Evolutionary conservation across 352 stramenopile species (phyloP).

Genomic region (Phytophthora constricta): DNA sequence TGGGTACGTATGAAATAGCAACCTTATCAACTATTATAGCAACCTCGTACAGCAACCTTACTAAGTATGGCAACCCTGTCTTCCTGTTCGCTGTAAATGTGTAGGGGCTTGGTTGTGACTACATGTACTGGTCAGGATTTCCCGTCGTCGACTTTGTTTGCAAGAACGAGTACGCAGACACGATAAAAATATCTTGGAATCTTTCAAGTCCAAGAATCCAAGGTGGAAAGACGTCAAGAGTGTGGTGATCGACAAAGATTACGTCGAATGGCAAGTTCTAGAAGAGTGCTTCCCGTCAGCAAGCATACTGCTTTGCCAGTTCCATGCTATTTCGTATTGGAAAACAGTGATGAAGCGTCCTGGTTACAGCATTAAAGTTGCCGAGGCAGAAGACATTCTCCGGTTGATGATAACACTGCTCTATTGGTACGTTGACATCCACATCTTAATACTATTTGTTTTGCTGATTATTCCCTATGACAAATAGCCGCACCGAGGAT

Average conservation of each 20-base stretch:
- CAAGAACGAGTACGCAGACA: background rate
- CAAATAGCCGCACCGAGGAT: background rate
- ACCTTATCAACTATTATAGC: no score
- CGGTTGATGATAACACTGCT: background rate
- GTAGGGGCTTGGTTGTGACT: background rate
- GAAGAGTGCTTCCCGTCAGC: constrained; percentile 3
- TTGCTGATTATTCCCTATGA: background rate
- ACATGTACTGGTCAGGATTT: background rate
- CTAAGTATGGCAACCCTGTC: no score
- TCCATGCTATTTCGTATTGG: constrained; percentile 16
- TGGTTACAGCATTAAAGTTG: constrained; percentile 11
- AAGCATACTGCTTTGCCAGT: constrained; percentile 25
- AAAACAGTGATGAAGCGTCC: background rate
- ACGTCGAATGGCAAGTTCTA: no score
- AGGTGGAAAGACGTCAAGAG: background rate
- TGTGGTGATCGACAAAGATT: constrained; percentile 27
- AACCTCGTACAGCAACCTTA: background rate
- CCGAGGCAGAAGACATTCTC: background rate
- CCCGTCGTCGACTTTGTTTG: background rate
- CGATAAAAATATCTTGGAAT: background rate
- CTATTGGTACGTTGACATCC: background rate
- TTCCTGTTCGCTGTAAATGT: no score
- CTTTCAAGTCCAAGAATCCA: background rate
- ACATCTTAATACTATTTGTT: background rate
- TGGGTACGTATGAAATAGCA: constrained; percentile 20